Evolutionary conservation across 2,329 filamentous ascomycete species (phyloP).

Genomic region (Calonectria hawksworthii): DNA sequence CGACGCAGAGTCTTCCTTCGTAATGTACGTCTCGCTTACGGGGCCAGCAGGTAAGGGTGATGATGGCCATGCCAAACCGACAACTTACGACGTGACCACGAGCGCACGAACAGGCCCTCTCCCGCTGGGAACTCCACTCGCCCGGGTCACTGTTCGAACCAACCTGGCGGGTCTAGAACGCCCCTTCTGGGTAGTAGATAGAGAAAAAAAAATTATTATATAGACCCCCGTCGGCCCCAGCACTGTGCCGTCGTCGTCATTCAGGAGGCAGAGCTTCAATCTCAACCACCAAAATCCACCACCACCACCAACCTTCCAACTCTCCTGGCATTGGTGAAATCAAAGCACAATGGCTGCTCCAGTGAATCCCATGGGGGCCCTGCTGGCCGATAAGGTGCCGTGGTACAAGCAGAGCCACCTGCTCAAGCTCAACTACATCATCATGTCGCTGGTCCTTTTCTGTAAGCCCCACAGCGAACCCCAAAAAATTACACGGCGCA

Average conservation of each 20-base stretch:
- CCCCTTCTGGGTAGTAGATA: slow-evolving; percentile 6
- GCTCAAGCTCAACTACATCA: slow-evolving; percentile 35
- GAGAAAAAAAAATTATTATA: slow-evolving; percentile 17
- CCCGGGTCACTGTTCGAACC: slow-evolving; percentile 8
- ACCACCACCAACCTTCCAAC: not conserved
- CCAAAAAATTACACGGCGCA: not conserved
- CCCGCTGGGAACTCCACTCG: slow-evolving; percentile 9
- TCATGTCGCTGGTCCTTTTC: slow-evolving; percentile 32
- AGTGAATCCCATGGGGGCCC: not conserved
- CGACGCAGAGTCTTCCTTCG: not conserved
- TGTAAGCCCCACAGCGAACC: slow-evolving; percentile 17
- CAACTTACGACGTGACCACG: slow-evolving; percentile 21
- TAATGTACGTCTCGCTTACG: not conserved
- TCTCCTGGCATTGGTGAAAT: not conserved
- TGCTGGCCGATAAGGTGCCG: slow-evolving; percentile 20
- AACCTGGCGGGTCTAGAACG: slow-evolving; percentile 25
- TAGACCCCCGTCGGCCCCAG: slow-evolving; percentile 18
- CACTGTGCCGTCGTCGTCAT: not conserved
- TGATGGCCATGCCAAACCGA: not conserved
- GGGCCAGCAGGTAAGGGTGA: not conserved
- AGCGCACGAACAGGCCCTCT: not conserved
- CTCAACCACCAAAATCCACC: not conserved
- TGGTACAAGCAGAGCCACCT: slow-evolving; percentile 34
- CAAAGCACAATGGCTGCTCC: slow-evolving; percentile 13
- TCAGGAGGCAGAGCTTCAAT: not conserved